Evolutionary conservation across 805 yeast species (phyloP).

Genomic region (Babjeviella inositovora): DNA sequence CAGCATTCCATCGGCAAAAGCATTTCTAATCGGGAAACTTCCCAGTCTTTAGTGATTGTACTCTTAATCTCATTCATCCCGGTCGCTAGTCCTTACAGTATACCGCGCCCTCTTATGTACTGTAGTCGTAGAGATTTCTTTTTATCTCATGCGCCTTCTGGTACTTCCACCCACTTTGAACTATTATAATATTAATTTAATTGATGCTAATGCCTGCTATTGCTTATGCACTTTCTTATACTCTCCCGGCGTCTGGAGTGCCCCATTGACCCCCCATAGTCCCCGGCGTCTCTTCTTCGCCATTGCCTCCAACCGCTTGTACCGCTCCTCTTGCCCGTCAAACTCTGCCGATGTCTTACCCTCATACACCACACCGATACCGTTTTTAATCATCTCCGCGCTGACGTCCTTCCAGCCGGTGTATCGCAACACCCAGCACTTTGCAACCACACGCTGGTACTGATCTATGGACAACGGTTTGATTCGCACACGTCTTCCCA

Average conservation of each 20-base stretch:
- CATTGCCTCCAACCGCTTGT: constrained; percentile 36
- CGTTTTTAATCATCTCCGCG: constrained; percentile 70
- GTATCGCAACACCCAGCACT: constrained; percentile 43
- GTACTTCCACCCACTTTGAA: too few relatives aligned
- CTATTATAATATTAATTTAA: too few relatives aligned
- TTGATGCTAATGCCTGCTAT: too few relatives aligned
- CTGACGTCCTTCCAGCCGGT: constrained; percentile 66
- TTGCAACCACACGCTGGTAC: constrained; percentile 76
- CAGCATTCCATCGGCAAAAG: too few relatives aligned
- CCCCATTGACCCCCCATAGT: constrained; percentile 44
- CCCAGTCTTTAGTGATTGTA: too few relatives aligned
- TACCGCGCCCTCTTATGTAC: too few relatives aligned
- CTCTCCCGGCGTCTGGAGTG: constrained; percentile 60
- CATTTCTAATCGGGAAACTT: too few relatives aligned
- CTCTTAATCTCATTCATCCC: too few relatives aligned
- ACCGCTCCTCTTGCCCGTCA: constrained; percentile 55
- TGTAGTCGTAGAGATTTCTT: too few relatives aligned
- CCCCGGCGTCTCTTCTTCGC: constrained; percentile 50
- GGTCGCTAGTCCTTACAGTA: too few relatives aligned
- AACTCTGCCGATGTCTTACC: constrained; percentile 71
- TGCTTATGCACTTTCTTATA: constrained; percentile 35
- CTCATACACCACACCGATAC: constrained; percentile 82
- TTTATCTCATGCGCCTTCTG: too few relatives aligned
- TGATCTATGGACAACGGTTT: constrained; percentile 78
- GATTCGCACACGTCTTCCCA: constrained; percentile 55